Base-by-base conservation (phyloP, 1,284 basidiomycete species). In the Papiliotrema nemorosa region DNA sequence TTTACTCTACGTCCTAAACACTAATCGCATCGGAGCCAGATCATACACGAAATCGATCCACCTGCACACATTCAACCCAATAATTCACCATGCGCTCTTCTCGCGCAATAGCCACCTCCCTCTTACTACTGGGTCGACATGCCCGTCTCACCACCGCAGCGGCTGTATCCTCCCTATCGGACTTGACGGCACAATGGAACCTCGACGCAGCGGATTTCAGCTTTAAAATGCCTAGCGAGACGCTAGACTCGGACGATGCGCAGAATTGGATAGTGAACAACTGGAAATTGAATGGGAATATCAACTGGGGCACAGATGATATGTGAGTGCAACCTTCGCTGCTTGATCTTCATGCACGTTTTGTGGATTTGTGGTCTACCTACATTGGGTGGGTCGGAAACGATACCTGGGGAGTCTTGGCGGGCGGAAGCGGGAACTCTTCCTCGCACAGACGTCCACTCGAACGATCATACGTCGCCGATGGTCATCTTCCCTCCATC, bases 281-380 rank as follows among this genome's bases (percentile, higher is more conserved):
- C 21, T 74, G 68, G 68, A 50, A 53, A n/a, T 34, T 69, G 21
- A 64, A 59, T 16, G 53, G 59, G 38, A 59, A 59, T 35, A 54
- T 71, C 18, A 57, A 67, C 47, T 70, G 59, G 49, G 67, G 69
- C 14, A 44, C 24, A 2, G 43, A 40, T 4, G 46, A 69, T 44
- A 62, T 69, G 67, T 67, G 47, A 57, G 67, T 62, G 22, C 10
- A n/a, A 3, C 41, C 16, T 20, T 22, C 35, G 40, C 27, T 24
- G 33, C 13, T 18, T 26, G 33, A 13, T 7, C 22, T 18, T 14
- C n/a, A 29, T 41, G 25, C 13, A 40, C 26, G 22, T 16, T 26
- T 29, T 18, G 21, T 20, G n/a, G 9, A 18, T 13, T n/a, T 7
- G 14, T 37, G 36, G 9, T 31, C 29, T 7, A 31, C 9, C 29